Evolutionary conservation across 1,284 basidiomycete species (phyloP).

Genomic region (Phaffia rhodozyma): DNA sequence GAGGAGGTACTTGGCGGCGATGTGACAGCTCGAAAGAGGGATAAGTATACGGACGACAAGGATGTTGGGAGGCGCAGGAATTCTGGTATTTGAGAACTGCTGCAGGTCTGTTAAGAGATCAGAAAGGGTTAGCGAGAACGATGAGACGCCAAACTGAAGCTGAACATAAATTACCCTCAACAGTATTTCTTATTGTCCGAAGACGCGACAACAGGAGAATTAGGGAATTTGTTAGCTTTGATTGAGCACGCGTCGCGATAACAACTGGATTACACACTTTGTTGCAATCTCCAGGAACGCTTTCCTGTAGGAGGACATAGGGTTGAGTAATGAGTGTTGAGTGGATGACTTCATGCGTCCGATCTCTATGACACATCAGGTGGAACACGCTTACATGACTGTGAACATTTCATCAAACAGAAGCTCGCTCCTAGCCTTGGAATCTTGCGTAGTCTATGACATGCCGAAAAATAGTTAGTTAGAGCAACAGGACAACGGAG

Average conservation of each 20-base stretch:
- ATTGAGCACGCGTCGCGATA: not conserved
- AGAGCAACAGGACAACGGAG: not conserved
- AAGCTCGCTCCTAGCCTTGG: slow-evolving; percentile 55
- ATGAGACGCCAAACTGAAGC: not conserved
- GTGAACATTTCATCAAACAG: slow-evolving; percentile 50
- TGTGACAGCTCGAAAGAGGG: slow-evolving; percentile 50
- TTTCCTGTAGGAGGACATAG: slow-evolving; percentile 30
- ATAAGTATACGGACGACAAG: slow-evolving; percentile 63
- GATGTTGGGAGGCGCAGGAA: slow-evolving; percentile 80
- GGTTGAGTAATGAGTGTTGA: not conserved
- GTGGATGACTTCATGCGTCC: not conserved
- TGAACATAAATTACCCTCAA: slow-evolving; percentile 43
- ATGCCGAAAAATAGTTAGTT: not conserved
- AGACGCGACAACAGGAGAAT: not conserved
- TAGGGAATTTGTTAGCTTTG: not conserved
- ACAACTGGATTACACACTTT: slow-evolving; percentile 27
- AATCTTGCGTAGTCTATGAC: slow-evolving; percentile 19
- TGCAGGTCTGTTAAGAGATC: slow-evolving; percentile 19
- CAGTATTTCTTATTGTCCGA: slow-evolving; percentile 1
- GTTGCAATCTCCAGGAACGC: slow-evolving; percentile 49
- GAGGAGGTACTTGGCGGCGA: slow-evolving; percentile 65
- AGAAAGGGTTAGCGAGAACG: not conserved
- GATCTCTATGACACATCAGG: not conserved
- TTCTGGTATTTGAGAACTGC: slow-evolving; percentile 64
- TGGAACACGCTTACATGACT: not conserved